These are phyloP conservation scores for Calycina marina DNA, from an alignment of 2,329 filamentous ascomycete species.

Conservation along the genomic window DNA sequence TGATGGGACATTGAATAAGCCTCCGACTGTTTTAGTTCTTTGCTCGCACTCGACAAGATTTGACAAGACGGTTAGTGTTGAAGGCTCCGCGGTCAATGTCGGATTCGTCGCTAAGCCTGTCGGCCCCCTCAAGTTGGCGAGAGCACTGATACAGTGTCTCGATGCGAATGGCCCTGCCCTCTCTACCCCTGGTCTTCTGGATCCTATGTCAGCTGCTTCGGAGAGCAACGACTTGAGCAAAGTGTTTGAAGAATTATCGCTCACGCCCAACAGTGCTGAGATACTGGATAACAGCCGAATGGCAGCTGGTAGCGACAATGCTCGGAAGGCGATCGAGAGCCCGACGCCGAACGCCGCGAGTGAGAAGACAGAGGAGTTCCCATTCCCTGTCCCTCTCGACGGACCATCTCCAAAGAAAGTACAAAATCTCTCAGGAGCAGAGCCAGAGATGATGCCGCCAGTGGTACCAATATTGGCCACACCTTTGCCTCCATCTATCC, in stretches of 20 bases:
- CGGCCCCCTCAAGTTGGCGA: constrained; percentile 21
- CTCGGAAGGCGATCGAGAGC: constrained; percentile 20
- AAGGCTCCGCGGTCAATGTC: constrained; percentile 12
- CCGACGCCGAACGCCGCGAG: constrained; percentile 17
- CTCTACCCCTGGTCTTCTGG: constrained; percentile 8
- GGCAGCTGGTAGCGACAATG: constrained; percentile 20
- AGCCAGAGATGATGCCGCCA: not conserved
- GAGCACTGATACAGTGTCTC: constrained; percentile 17
- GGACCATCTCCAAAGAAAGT: not conserved
- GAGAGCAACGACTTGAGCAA: constrained; percentile 16
- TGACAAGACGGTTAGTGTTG: constrained; percentile 8
- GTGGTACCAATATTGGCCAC: too few relatives aligned
- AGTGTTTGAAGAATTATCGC: constrained; percentile 17
- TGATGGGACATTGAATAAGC: constrained; percentile 3
- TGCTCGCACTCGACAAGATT: constrained; percentile 18
- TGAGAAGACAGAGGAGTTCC: constrained; percentile 18
- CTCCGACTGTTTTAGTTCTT: constrained; percentile 17
- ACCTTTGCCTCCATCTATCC: not conserved
- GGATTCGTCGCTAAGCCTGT: constrained; percentile 21
- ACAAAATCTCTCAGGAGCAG: not conserved
- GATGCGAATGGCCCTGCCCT: constrained; percentile 7
- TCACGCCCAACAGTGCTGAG: constrained; percentile 15
- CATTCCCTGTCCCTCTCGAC: constrained; percentile 16
- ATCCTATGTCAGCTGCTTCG: constrained; percentile 1
- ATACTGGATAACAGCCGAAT: constrained; percentile 21